phyloP scores from a whole-genome alignment of 2,329 filamentous ascomycete genomes.

The Amauroascus niger region DNA sequence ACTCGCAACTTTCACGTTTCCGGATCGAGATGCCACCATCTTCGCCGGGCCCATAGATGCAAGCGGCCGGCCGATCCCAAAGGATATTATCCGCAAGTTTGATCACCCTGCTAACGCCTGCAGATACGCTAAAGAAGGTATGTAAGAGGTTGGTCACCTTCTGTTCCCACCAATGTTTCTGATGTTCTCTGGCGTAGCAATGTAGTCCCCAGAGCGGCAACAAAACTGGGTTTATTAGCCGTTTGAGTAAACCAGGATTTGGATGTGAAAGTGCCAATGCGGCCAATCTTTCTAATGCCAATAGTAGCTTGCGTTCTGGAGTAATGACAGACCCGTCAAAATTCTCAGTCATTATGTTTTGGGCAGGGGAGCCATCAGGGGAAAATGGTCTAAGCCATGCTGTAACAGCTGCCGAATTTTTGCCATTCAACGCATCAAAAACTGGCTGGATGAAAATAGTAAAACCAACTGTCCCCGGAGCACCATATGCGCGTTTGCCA shows the following conservation, averaged over 20 bases:
- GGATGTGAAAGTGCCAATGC: conserved; percentile 34
- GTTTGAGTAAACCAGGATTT: conserved; percentile 36
- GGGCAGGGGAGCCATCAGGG: conserved; percentile 14
- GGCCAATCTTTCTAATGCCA: conserved; percentile 30
- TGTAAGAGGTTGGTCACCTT: conserved; percentile 28
- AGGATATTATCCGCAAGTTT: conserved; percentile 35
- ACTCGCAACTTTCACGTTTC: conserved; percentile 18
- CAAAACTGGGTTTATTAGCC: conserved; percentile 33
- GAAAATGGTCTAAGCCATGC: conserved; percentile 25
- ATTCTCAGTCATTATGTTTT: neutral
- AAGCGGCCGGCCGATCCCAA: conserved; percentile 32
- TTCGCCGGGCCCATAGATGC: conserved; percentile 27
- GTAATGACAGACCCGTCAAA: conserved; percentile 20
- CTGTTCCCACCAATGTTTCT: conserved; percentile 22
- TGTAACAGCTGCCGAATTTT: conserved; percentile 21
- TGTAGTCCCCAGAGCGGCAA: conserved; percentile 36
- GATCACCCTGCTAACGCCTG: conserved; percentile 28
- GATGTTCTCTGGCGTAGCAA: conserved; percentile 29
- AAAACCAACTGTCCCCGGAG: conserved; percentile 33
- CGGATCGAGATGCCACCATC: conserved; percentile 23
- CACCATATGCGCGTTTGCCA: conserved; percentile 32
- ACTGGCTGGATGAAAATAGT: conserved; percentile 35
- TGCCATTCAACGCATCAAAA: conserved; percentile 31
- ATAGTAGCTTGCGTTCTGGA: conserved; percentile 21
- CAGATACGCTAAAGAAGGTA: conserved; percentile 36